Evolutionary conservation across 192 early-diverging fungal species (phyloP), one percentile per base, ranked within the genome.

Genomic region (Mortierella alpina): DNA sequence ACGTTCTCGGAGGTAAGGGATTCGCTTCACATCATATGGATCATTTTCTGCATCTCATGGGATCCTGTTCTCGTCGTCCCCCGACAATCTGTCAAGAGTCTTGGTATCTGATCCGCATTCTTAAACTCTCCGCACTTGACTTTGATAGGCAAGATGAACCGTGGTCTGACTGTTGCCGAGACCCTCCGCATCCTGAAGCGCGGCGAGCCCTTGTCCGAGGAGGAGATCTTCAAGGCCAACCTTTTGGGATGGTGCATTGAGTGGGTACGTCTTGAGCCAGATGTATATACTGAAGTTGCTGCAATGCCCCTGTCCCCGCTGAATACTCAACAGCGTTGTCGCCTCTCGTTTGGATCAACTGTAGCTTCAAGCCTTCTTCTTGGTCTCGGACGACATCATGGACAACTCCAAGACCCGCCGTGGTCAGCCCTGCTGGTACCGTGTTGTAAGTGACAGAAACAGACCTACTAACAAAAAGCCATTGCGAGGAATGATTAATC

Each of bases 301-400:
- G 44, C 22, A 47, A 20, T 20, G 44, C 61, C 44, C 47, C 44
- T 11, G 1, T 22, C 13, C 20, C 17, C 8, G 20, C 15, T 62
- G 11, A 17, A 18, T 20, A 18, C 31, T 31, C 31, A 31, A 31
- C 31, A 31, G 3, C 31, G 31, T 31, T 31, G 1, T 31, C 31
- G 31, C 31, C 31, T 31, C 31, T 31, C 61, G 14, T 49, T 49
- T n/a, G 13, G 13, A 58, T 56, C 10, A 31, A 31, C 59, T 59
- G 18, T 84, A 95, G 96, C 90, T 99, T 53, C 98, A 99, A 92
- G 96, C 96, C 15, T 97, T 96, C 84, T 98, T 99, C 91, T 90
- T 99, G 63, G 95, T 99, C 13, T 89, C 96, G 20, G 98, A 99
- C 87, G 98, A 99, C 82, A 97, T 99, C 82, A 99, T 98, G 97